Evolutionary conservation across 2,329 filamentous ascomycete genomes (phyloP).

Genomic region (Fusarium newnesense): DNA sequence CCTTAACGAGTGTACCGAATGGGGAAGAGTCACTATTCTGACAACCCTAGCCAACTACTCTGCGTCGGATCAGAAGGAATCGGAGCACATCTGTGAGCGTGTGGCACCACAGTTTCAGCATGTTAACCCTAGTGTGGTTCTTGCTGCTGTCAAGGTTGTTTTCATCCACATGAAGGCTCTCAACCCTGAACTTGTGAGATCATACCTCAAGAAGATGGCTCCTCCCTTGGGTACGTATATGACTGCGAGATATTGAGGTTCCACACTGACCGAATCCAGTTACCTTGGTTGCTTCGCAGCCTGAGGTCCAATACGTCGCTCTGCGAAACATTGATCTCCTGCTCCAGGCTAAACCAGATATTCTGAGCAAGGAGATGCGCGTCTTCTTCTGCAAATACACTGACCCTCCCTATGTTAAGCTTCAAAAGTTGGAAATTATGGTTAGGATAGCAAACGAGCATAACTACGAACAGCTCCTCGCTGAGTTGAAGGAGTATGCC

Average conservation of each 20-base stretch:
- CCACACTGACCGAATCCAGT: constrained; percentile 61
- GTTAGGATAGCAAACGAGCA: constrained; percentile 97
- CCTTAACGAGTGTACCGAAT: constrained; percentile 97
- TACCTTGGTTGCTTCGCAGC: constrained; percentile 92
- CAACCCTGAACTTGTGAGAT: constrained; percentile 79
- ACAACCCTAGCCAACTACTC: constrained; percentile 90
- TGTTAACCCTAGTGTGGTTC: constrained; percentile 94
- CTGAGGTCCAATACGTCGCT: constrained; percentile 98
- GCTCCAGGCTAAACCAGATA: constrained; percentile 94
- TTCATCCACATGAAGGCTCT: constrained; percentile 95
- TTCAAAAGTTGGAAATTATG: constrained; percentile 99
- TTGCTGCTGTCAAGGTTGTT: constrained; percentile 97
- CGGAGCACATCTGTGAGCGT: constrained; percentile 97
- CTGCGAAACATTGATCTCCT: constrained; percentile 95
- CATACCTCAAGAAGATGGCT: constrained; percentile 98
- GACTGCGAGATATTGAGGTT: not conserved
- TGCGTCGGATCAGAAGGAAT: constrained; percentile 89
- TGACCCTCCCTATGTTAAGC: constrained; percentile 95
- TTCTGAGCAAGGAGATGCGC: constrained; percentile 94
- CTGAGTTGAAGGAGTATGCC: constrained; percentile 96
- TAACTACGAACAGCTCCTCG: constrained; percentile 93
- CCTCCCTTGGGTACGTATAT: constrained; percentile 81
- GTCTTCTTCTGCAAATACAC: constrained; percentile 99
- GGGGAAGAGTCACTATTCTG: constrained; percentile 94
- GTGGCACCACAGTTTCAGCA: constrained; percentile 98